Evolutionary conservation across 176 grass and related monocot genomes (phyloP), one percentile per base, ranked within the genome.

Genomic region (Eragrostis nindensis): DNA sequence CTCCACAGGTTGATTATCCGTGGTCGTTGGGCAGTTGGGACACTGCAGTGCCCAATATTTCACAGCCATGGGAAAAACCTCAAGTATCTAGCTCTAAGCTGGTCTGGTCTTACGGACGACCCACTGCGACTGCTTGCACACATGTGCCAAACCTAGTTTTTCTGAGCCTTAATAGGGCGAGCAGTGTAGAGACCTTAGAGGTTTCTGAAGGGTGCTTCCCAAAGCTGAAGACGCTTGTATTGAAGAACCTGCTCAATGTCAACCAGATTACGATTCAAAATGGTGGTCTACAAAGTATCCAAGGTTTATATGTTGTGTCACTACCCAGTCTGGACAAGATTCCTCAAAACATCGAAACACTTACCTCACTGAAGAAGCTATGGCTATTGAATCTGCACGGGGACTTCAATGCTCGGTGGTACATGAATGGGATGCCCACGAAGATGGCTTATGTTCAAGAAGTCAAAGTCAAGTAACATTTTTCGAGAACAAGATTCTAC

Each of bases 1-100:
- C 21, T 90, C 75, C 26, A 61, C 6, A 71, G 7, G 0, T 43
- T 90, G 29, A 32, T 38, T 42, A 38, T 90, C 38, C 4, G 38
- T 10, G 87, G 76, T 0, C 12, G 12, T 1, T 70, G 62, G 59
- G 66, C 71, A 8, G n/a, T 43, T 21, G 73, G 7, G 17, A 90
- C 49, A 25, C 5, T 84, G 18, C 17, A 57, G 18, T 84, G 53
- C 40, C 49, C 75, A 5, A 80, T 91, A 36, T 91, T 87, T 48
- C 45, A 48, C 29, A 68, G 1, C 50, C 72, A 74, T 5, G 36
- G 62, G 4, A 46, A 36, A 55, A 65, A 39, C 15, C 77, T 91
- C 49, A 76, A 48, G 10, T 8, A 21, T 16, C 24, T 87, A 44
- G 50, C 49, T 74, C 71, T 74, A 55, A 74, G 71, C 30, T 74